Conservation (phyloP, 345 rosid genomes). For the Lepidium sativum region DNA sequence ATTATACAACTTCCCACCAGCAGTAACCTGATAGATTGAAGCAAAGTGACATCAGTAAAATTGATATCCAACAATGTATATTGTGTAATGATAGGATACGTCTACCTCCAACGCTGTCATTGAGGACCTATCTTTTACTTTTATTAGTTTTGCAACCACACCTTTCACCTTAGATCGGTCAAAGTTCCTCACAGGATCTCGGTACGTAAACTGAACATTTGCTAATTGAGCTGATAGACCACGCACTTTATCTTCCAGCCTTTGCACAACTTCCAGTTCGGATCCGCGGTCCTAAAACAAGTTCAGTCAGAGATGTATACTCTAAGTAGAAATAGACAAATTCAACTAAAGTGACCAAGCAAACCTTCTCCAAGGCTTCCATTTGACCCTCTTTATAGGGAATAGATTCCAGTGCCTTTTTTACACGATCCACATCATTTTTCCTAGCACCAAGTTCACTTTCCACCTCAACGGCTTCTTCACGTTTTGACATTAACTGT, state of each 20-base stretch:
- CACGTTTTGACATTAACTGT: constrained; percentile 64
- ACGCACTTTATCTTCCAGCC: constrained; percentile 68
- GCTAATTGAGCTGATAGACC: constrained; percentile 65
- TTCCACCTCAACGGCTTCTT: constrained; percentile 73
- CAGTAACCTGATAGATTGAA: constrained; percentile 58
- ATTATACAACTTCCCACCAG: constrained; percentile 83
- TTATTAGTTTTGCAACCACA: constrained; percentile 83
- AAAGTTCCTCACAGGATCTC: constrained; percentile 80
- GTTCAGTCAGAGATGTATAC: constrained; percentile 14
- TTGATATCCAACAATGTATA: not conserved
- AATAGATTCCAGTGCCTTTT: constrained; percentile 53
- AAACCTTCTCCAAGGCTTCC: constrained; percentile 87
- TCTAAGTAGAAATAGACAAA: not conserved
- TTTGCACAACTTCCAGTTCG: constrained; percentile 60
- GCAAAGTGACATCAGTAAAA: constrained; percentile 14
- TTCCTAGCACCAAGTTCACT: constrained; percentile 58
- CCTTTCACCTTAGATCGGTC: constrained; percentile 95
- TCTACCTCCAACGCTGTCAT: constrained; percentile 94
- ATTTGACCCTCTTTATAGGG: constrained; percentile 66
- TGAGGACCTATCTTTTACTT: constrained; percentile 71
- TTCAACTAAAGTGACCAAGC: constrained; percentile 6
- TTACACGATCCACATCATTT: constrained; percentile 57
- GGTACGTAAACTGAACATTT: constrained; percentile 75
- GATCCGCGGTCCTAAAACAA: constrained; percentile 58
- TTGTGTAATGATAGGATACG: not conserved